Percentiles rank a stretch among this genome's conserved stretches.
Conservation (phyloP, 306 rosid species). For the Arachis stenosperma region DNA sequence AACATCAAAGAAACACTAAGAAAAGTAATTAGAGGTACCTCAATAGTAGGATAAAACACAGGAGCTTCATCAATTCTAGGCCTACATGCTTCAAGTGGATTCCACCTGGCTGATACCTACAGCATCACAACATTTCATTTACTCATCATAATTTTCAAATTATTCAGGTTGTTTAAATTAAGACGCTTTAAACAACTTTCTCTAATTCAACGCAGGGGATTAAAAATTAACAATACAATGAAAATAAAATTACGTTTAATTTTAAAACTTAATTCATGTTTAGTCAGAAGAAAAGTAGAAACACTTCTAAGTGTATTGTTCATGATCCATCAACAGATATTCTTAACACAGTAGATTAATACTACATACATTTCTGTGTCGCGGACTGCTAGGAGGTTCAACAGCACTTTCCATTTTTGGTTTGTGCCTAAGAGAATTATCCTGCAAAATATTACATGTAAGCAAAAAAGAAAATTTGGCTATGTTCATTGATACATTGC, state of each 20-base stretch:
- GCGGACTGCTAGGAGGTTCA: slow-evolving; percentile 45
- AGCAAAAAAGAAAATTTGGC: slow-evolving; percentile 24
- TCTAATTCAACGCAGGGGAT: not conserved
- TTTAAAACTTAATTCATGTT: not conserved
- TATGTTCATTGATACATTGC: not conserved
- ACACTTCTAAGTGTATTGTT: not conserved
- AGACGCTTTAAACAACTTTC: too few relatives aligned
- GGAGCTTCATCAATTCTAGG: slow-evolving; percentile 81
- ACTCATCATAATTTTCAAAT: not conserved
- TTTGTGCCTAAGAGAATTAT: slow-evolving; percentile 40
- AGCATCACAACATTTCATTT: slow-evolving; percentile 30
- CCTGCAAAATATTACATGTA: slow-evolving; percentile 48
- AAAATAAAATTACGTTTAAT: not conserved
- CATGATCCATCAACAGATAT: slow-evolving; percentile 6
- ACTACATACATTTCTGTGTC: slow-evolving; percentile 44
- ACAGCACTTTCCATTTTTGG: slow-evolving; percentile 43
- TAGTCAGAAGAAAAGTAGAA: not conserved
- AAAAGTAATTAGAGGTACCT: slow-evolving; percentile 51
- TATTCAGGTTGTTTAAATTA: not conserved
- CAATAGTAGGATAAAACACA: slow-evolving; percentile 75
- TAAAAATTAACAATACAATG: not conserved
- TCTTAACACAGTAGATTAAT: slow-evolving; percentile 9
- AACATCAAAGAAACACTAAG: slow-evolving; percentile 24
- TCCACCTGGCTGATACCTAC: slow-evolving; percentile 80
- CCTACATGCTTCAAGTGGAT: slow-evolving; percentile 65